Percentiles rank a stretch among this genome's conserved stretches.
Evolutionary conservation across 768 basidiomycete genomes (phyloP).

Genomic region (Macrolepiota albuminosa): DNA sequence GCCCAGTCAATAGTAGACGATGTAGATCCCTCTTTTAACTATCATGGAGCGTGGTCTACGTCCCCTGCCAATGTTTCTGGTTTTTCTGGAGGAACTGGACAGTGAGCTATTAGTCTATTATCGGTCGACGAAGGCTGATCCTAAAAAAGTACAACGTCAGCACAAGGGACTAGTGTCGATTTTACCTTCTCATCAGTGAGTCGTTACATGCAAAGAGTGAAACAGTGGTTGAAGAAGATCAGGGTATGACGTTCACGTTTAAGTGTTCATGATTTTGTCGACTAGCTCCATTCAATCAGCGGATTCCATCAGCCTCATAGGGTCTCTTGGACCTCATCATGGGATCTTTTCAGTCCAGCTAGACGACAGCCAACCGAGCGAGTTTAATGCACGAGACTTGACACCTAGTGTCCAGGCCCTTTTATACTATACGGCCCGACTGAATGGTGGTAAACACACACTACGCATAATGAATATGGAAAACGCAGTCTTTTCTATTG

Average conservation of each 20-base stretch:
- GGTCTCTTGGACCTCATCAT: conserved; percentile 3
- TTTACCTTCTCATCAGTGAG: conserved; percentile 3
- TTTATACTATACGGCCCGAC: neutral
- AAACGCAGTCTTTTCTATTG: neutral
- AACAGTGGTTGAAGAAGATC: neutral
- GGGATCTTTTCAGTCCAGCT: conserved; percentile 6
- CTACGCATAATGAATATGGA: neutral
- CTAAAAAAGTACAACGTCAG: neutral
- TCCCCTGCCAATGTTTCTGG: neutral
- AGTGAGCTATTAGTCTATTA: neutral
- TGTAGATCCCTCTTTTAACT: neutral
- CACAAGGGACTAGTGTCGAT: neutral
- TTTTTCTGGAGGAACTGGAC: neutral
- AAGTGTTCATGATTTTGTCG: too few species aligned
- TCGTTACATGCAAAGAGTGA: neutral
- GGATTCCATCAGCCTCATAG: neutral
- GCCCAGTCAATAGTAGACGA: neutral
- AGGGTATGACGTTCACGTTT: neutral
- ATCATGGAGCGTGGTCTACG: neutral
- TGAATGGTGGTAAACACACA: conserved; percentile 1
- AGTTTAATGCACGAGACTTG: neutral
- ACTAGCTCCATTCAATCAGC: neutral
- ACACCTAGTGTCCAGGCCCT: neutral
- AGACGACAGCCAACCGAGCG: neutral
- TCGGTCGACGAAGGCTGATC: neutral